Evolutionary conservation across 116 monocot species (phyloP).

Genomic region (Cymodocea nodosa): DNA sequence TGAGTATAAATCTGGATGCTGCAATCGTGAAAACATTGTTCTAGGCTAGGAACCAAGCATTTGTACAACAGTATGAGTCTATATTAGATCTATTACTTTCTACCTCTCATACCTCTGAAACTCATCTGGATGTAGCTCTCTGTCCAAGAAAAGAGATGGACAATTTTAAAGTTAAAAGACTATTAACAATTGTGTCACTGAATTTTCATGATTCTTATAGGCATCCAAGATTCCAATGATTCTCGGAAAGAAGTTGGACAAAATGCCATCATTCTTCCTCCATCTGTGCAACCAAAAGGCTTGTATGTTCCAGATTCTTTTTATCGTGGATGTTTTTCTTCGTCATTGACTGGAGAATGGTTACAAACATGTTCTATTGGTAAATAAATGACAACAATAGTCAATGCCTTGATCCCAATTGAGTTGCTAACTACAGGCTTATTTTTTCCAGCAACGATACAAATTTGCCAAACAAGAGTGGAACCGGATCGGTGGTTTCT

Average conservation of each 20-base stretch:
- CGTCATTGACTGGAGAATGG: neutral
- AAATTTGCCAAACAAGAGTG: constrained; percentile 27
- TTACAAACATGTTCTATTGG: too few species aligned
- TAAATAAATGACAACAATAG: too few species aligned
- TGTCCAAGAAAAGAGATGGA: too few species aligned
- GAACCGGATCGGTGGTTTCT: constrained; percentile 32
- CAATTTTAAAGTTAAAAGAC: too few species aligned
- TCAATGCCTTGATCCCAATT: neutral
- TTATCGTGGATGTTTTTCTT: neutral
- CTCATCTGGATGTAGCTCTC: too few species aligned
- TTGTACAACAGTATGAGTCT: too few species aligned
- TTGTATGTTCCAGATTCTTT: constrained; percentile 34
- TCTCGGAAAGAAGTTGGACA: constrained; percentile 22
- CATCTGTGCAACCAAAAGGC: constrained; percentile 49
- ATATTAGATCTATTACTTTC: too few species aligned
- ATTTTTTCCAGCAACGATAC: constrained; percentile 33
- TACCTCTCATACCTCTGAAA: too few species aligned
- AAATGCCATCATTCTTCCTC: constrained; percentile 34
- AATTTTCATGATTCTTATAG: constrained; percentile 16
- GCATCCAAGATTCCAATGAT: constrained; percentile 30
- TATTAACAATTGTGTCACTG: constrained; percentile 2
- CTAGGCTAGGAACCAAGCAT: too few species aligned
- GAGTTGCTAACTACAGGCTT: neutral
- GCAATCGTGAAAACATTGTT: too few species aligned
- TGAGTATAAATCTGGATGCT: too few species aligned